Percentiles rank a stretch among this genome's conserved stretches.
Evolutionary conservation across 2,329 filamentous ascomycete species (phyloP).

Genomic region (Scopulariopsis brevicaulis): DNA sequence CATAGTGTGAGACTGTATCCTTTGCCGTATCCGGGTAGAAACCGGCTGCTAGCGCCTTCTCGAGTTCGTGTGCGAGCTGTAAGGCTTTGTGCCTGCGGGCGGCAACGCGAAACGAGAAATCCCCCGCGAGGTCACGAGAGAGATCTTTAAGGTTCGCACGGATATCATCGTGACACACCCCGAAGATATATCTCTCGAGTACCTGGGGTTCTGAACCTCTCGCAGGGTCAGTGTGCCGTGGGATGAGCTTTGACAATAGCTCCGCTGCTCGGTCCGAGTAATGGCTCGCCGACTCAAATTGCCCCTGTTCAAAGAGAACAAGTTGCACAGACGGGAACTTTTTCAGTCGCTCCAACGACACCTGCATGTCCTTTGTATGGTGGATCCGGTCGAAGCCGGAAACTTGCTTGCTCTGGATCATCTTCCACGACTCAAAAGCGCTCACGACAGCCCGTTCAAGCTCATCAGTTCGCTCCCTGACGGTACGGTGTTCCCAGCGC

Average conservation of each 20-base stretch:
- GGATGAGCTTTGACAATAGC: neutral
- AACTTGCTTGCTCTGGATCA: conserved; percentile 23
- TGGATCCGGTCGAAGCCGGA: conserved; percentile 33
- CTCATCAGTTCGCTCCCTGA: conserved; percentile 20
- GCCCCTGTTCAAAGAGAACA: conserved; percentile 38
- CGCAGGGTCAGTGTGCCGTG: neutral
- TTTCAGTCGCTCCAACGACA: conserved; percentile 34
- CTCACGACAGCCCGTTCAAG: conserved; percentile 23
- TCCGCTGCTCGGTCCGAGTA: conserved; percentile 22
- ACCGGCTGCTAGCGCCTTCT: conserved; percentile 36
- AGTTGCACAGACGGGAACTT: conserved; percentile 41
- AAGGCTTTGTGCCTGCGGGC: conserved; percentile 40
- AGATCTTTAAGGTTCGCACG: conserved; percentile 28
- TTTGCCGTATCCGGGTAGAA: conserved; percentile 22
- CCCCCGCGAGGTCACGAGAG: conserved; percentile 4
- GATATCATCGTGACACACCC: conserved; percentile 35
- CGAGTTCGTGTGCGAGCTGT: conserved; percentile 44
- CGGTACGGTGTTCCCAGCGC: conserved; percentile 25
- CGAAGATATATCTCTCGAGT: conserved; percentile 14
- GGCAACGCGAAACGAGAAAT: conserved; percentile 23
- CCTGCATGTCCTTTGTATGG: conserved; percentile 42
- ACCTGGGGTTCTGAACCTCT: neutral
- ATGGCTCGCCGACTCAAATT: conserved; percentile 34
- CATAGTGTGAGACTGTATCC: conserved; percentile 2
- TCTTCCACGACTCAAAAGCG: conserved; percentile 32